phyloP scores from a whole-genome alignment of 2,329 filamentous ascomycete genomes.

The Penicillium sp. region DNA sequence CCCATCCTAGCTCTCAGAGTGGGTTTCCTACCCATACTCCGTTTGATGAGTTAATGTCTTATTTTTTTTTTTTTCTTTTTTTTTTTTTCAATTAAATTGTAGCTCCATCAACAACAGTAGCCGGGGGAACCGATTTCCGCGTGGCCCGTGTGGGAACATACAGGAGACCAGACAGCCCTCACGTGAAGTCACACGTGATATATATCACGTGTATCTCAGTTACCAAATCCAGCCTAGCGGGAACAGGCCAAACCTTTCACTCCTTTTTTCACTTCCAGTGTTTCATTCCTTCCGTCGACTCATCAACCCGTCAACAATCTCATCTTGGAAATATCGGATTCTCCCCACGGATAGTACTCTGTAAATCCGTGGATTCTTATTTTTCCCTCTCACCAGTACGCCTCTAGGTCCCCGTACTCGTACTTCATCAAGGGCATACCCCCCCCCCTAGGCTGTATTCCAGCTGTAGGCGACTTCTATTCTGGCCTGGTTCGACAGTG shows the following conservation, averaged over 20 bases:
- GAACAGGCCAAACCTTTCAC: neutral
- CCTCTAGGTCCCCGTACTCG: conserved; percentile 34
- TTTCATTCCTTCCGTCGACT: conserved; percentile 1
- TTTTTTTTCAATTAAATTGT: neutral
- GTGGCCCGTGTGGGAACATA: neutral
- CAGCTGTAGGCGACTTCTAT: conserved; percentile 37
- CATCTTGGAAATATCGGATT: conserved; percentile 13
- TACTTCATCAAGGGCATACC: conserved; percentile 29
- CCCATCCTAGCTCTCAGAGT: conserved; percentile 5
- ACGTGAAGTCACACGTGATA: neutral
- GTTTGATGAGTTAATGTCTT: neutral
- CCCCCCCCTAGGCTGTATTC: conserved; percentile 35
- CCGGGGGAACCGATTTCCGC: neutral
- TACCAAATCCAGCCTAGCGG: neutral
- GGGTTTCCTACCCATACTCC: neutral
- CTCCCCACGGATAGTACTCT: conserved; percentile 14
- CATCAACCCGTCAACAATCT: conserved; percentile 4
- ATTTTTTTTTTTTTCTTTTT: neutral
- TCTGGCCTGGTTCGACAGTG: conserved; percentile 23
- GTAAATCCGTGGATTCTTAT: conserved; percentile 24
- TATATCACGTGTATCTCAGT: neutral
- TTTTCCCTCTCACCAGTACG: conserved; percentile 20
- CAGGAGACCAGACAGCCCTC: neutral
- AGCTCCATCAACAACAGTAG: neutral
- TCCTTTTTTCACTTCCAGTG: neutral